Conservation (phyloP, 305 asterid genomes). For the Striga hermonthica region DNA sequence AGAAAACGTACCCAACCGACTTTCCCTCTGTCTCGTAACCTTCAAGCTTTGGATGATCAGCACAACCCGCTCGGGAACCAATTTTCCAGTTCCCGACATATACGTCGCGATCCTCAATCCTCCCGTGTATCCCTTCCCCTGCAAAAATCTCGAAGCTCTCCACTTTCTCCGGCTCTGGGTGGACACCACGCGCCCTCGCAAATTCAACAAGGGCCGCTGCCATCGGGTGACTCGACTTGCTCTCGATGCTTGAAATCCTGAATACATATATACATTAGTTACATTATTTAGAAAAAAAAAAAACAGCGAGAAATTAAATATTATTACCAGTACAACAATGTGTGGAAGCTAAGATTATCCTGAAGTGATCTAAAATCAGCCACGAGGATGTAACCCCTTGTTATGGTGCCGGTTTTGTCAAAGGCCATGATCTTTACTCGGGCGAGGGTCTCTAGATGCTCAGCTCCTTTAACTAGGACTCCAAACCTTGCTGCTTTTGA, state of each 20-base stretch:
- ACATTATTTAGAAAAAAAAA: background rate
- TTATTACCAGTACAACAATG: conserved; percentile 60
- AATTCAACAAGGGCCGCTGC: conserved; percentile 63
- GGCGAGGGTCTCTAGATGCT: conserved; percentile 64
- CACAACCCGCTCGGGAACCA: conserved; percentile 58
- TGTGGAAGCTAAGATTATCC: conserved; percentile 38
- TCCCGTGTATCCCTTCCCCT: conserved; percentile 76
- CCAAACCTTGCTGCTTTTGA: conserved; percentile 71
- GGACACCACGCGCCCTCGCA: conserved; percentile 41
- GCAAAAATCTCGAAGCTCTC: conserved; percentile 56
- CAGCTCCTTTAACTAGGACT: conserved; percentile 70
- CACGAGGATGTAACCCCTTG: conserved; percentile 67
- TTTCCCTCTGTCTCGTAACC: conserved; percentile 49
- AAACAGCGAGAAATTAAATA: background rate
- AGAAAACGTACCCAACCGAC: conserved; percentile 57
- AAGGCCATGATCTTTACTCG: conserved; percentile 60
- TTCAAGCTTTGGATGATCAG: conserved; percentile 39
- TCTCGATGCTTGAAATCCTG: conserved; percentile 79
- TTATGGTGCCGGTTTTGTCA: conserved; percentile 80
- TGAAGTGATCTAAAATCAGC: conserved; percentile 47
- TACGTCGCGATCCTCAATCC: conserved; percentile 50
- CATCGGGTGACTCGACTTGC: conserved; percentile 79
- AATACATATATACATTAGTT: background rate
- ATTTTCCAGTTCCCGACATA: conserved; percentile 61
- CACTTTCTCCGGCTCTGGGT: conserved; percentile 62